Base-by-base conservation (phyloP, 352 stramenopile species). In the Phytophthora agathidicida region DNA sequence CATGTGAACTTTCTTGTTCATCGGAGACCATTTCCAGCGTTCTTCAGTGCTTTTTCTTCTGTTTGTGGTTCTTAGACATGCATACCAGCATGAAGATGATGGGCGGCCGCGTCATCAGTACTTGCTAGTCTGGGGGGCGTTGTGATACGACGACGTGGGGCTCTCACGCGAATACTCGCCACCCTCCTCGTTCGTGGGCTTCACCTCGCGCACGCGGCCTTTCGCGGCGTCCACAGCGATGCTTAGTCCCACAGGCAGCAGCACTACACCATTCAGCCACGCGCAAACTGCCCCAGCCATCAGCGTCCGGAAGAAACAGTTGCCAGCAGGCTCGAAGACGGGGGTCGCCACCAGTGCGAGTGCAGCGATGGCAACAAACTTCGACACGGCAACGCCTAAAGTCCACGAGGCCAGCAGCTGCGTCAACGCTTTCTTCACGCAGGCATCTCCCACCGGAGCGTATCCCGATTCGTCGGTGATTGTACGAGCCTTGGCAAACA, bases 401-500 rank as follows among this genome's bases (percentile, higher is more conserved):
- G 75, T 66, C 35, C 77, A 68, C 5, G 67, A 80, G 8, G 60
- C 32, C 41, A 80, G 65, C 11, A 84, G 54, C 26, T 80, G 65
- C 7, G 47, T 65, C 41, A 86, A 60, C 11, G 57, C 73, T 27
- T 69, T 68, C 48, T 74, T 72, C 35, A 73, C 68, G 24, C 76
- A 79, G 3, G 45, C 45, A 37, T 79, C 54, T 28, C 66, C 66
- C 13, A 49, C 46, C 13, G 48, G 70, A 31, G 32, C 20, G 31
- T 35, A 51, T n/a, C 60, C 61, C 14, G 20, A 65, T 14, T 61
- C 50, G 37, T 72, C 56, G 4, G 24, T 69, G 19, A 68, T 38
- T 0, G 26, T 71, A 35, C 61, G 54, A 38, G 68, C 58, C 38
- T 75, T 82, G 26, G 77, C 62, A 58, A 96, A 96, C 23, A 81